phyloP scores from a whole-genome alignment of 2,329 filamentous ascomycete genomes.

The Diaporthe citri region DNA sequence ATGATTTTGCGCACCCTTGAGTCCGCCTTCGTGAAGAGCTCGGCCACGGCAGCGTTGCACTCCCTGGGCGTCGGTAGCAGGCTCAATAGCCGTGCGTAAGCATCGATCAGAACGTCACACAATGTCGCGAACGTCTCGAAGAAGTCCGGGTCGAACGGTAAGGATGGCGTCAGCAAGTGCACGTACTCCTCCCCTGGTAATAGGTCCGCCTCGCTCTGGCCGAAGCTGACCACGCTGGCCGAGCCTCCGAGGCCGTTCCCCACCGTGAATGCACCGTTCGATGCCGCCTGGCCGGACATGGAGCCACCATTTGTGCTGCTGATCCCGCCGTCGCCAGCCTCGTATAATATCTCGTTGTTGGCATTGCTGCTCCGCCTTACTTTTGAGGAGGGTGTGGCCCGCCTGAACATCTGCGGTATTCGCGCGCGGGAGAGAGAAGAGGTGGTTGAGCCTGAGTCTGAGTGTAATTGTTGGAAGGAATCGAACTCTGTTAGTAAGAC shows the following conservation, averaged over 20 bases:
- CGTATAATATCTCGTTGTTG: conserved; percentile 51
- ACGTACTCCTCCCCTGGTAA: conserved; percentile 89
- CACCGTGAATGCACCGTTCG: conserved; percentile 38
- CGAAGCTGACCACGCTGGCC: conserved; percentile 67
- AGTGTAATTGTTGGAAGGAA: conserved; percentile 88
- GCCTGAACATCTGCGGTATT: conserved; percentile 86
- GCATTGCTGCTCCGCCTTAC: conserved; percentile 65
- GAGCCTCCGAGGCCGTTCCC: conserved; percentile 49
- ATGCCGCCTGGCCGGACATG: conserved; percentile 30
- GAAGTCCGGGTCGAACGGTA: conserved; percentile 97
- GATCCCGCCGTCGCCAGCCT: conserved; percentile 43
- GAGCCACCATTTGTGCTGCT: conserved; percentile 39
- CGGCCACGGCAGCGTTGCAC: conserved; percentile 78
- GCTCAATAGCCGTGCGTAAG: conserved; percentile 82
- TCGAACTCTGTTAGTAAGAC: conserved; percentile 92
- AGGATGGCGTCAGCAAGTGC: conserved; percentile 87
- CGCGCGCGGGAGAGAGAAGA: conserved; percentile 81
- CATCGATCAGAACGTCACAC: conserved; percentile 95
- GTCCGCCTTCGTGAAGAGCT: conserved; percentile 92
- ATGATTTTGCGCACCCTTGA: conserved; percentile 88
- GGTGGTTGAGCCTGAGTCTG: conserved; percentile 77
- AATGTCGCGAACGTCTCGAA: conserved; percentile 96
- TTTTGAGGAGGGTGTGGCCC: conserved; percentile 70
- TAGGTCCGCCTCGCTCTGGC: conserved; percentile 73
- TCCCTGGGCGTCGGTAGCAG: conserved; percentile 82